Conservation (phyloP, 495 filamentous ascomycete genomes). For the Xeromyces bisporus region DNA sequence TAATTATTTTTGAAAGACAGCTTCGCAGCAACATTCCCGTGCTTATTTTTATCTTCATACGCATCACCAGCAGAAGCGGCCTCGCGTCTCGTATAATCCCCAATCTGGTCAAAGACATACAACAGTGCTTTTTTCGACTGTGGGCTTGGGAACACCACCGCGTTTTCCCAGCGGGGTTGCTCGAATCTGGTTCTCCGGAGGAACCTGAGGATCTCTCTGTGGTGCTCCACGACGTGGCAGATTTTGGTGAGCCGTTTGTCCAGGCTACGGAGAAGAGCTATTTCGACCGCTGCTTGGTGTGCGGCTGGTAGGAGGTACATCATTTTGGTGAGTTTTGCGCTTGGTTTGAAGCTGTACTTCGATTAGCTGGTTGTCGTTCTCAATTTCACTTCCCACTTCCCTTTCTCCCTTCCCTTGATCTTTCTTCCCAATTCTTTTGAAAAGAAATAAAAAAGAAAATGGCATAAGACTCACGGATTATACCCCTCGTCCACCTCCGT, state of each 20-base stretch:
- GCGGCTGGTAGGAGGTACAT: conserved; percentile 13
- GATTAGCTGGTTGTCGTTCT: neutral
- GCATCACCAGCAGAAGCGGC: no score
- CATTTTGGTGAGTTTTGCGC: conserved; percentile 10
- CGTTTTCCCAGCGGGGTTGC: conserved; percentile 11
- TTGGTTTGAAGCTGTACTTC: conserved; percentile 6
- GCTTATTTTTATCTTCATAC: no score
- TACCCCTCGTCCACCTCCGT: conserved; percentile 10
- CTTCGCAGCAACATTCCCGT: no score
- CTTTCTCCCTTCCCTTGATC: neutral
- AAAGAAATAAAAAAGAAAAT: neutral
- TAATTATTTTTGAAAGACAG: conserved; percentile 8
- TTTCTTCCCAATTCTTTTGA: no score
- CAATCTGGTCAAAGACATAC: conserved; percentile 27
- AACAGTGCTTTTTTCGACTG: conserved; percentile 14
- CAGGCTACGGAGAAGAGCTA: conserved; percentile 20
- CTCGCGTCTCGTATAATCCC: conserved; percentile 3
- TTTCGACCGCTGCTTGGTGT: conserved; percentile 31
- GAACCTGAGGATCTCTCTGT: conserved; percentile 12
- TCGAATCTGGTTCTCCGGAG: conserved; percentile 9
- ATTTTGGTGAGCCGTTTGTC: conserved; percentile 16
- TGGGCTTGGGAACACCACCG: conserved; percentile 17
- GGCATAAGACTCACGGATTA: conserved; percentile 11
- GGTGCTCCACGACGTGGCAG: conserved; percentile 15
- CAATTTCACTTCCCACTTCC: neutral